Percentiles rank a stretch among this genome's conserved stretches.
Evolutionary conservation across 2,329 filamentous ascomycete genomes (phyloP).

Genomic region (Colletotrichum theobromicola): DNA sequence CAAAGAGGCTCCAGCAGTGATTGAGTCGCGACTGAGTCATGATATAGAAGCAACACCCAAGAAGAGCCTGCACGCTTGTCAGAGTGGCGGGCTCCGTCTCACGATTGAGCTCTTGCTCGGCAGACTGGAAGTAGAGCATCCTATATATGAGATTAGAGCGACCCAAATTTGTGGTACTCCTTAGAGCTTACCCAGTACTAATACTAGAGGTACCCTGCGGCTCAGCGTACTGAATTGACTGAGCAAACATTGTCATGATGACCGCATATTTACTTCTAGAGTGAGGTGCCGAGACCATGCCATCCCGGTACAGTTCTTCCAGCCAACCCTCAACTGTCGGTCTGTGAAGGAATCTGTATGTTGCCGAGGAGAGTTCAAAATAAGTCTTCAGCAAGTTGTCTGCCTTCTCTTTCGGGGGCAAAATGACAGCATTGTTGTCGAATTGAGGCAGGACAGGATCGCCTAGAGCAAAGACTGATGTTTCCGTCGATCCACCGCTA

Average conservation of each 20-base stretch:
- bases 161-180: no score
- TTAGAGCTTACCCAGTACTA: not conserved
- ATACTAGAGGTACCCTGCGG: not conserved
- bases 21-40: conserved; percentile 46
- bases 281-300: not conserved
- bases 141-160: not conserved
- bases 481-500: not conserved
- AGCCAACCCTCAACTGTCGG: not conserved
- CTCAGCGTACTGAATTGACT: not conserved
- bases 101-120: conserved; percentile 34
- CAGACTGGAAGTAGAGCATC: not conserved
- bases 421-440: not conserved
- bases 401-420: not conserved
- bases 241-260: not conserved
- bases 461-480: conserved; percentile 1
- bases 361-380: not conserved
- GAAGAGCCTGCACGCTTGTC: conserved; percentile 43
- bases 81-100: conserved; percentile 42
- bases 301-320: not conserved
- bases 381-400: not conserved
- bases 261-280: not conserved
- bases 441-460: not conserved
- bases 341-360: not conserved
- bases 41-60: conserved; percentile 49
- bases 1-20: conserved; percentile 51